Evolutionary conservation across 2,329 filamentous ascomycete species (phyloP).

Genomic region (Calonectria ilicicola): DNA sequence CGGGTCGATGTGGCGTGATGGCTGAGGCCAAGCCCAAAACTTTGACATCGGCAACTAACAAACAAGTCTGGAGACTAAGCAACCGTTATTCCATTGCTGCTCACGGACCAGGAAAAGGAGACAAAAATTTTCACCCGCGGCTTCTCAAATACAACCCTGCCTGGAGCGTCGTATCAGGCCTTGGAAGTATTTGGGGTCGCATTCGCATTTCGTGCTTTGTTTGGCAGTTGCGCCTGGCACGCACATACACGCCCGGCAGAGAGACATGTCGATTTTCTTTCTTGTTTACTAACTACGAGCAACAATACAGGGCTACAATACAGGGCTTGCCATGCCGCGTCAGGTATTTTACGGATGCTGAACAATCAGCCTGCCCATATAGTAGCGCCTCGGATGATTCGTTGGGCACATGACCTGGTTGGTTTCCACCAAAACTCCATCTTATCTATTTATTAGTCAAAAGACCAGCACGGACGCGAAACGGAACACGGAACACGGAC

Average conservation of each 20-base stretch:
- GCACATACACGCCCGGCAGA: neutral
- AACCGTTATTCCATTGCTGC: neutral
- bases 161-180: neutral
- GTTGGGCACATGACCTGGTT: neutral
- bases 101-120: neutral
- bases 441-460: neutral
- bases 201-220: neutral
- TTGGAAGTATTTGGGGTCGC: neutral
- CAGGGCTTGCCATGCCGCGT: neutral
- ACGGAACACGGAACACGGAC: constrained; percentile 1
- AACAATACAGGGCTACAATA: neutral
- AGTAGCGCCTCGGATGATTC: neutral
- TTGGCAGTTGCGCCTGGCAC: neutral
- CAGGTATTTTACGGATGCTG: neutral
- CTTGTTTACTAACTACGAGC: too few relatives aligned
- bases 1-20: constrained; percentile 3
- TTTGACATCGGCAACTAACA: constrained; percentile 1
- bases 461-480: constrained; percentile 9
- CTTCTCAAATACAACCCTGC: neutral
- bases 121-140: neutral
- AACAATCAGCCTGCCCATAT: neutral
- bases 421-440: neutral
- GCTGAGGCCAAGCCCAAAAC: neutral
- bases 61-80: neutral
- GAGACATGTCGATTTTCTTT: neutral